phyloP scores from a whole-genome alignment of 2,329 filamentous ascomycete genomes.

The Fusarium drepaniforme region DNA sequence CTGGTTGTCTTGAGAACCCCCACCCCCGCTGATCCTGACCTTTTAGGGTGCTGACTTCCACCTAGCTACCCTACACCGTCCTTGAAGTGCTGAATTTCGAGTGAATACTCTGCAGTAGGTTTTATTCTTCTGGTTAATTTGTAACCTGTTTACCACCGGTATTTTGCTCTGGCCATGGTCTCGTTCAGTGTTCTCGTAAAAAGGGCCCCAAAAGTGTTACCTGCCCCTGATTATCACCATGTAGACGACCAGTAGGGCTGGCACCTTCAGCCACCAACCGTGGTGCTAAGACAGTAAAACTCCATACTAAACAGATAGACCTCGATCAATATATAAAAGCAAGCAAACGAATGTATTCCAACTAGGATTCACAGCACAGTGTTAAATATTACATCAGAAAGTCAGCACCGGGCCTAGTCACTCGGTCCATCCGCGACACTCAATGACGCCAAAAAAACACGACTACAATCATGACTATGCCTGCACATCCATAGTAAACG shows the following conservation, averaged over 20 bases:
- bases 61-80: background rate
- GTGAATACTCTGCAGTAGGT: background rate
- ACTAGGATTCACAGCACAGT: no score
- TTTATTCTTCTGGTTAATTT: background rate
- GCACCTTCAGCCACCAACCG: background rate
- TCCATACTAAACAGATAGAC: background rate
- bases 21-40: slow-evolving; percentile 1
- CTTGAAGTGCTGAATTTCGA: background rate
- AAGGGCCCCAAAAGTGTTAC: background rate
- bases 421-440: background rate
- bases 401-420: no score
- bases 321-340: background rate
- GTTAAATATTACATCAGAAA: background rate
- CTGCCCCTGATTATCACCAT: background rate
- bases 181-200: no score
- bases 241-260: background rate
- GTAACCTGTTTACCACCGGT: background rate
- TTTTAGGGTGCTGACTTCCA: background rate
- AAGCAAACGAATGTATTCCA: background rate
- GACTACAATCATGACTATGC: background rate
- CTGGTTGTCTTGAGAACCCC: background rate
- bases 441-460: background rate
- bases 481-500: background rate
- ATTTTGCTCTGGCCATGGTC: background rate
- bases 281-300: background rate